A percentile compares a stretch with the other conserved stretches of the same genome.
These are phyloP conservation scores for Kodamaea leandrae DNA, from an alignment of 805 yeast genomes.

Conservation along the genomic window DNA sequence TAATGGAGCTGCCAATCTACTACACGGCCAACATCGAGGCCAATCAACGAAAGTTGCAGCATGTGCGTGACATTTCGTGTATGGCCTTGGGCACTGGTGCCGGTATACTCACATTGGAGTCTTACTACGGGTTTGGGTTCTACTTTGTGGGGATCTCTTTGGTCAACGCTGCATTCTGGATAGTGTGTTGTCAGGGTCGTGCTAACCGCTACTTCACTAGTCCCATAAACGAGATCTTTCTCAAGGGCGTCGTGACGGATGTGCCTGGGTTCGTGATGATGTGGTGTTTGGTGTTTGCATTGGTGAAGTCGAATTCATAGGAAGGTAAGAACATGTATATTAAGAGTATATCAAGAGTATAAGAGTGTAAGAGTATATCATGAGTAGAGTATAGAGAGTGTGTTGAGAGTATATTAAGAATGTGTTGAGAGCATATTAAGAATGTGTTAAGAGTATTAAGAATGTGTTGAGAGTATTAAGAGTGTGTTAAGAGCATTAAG, in stretches of 20 bases:
- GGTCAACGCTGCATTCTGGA: conserved; percentile 27
- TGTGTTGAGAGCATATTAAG: too few species aligned
- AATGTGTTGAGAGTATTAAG: too few species aligned
- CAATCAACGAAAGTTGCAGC: conserved; percentile 27
- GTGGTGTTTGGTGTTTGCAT: conserved; percentile 48
- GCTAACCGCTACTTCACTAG: conserved; percentile 22
- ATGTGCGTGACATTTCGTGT: conserved; percentile 37
- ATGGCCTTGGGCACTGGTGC: conserved; percentile 40
- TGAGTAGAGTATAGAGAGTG: neutral
- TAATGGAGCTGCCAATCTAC: conserved; percentile 4
- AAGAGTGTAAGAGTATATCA: neutral
- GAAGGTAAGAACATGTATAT: neutral
- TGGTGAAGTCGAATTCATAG: conserved; percentile 27
- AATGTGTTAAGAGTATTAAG: too few species aligned
- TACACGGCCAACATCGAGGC: conserved; percentile 30
- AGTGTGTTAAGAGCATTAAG: too few species aligned
- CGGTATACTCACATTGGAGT: conserved; percentile 39
- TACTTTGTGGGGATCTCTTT: conserved; percentile 34
- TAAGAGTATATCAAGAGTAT: neutral
- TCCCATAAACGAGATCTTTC: conserved; percentile 33
- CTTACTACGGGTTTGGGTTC: conserved; percentile 34
- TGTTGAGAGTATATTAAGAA: too few species aligned
- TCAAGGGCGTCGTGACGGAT: conserved; percentile 31
- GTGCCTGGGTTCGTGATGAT: conserved; percentile 44
- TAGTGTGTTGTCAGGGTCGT: conserved; percentile 31